Evolutionary conservation across 2,329 filamentous ascomycete species (phyloP), one percentile per base, ranked within the genome.

Genomic region (Trichoderma koningiopsis): DNA sequence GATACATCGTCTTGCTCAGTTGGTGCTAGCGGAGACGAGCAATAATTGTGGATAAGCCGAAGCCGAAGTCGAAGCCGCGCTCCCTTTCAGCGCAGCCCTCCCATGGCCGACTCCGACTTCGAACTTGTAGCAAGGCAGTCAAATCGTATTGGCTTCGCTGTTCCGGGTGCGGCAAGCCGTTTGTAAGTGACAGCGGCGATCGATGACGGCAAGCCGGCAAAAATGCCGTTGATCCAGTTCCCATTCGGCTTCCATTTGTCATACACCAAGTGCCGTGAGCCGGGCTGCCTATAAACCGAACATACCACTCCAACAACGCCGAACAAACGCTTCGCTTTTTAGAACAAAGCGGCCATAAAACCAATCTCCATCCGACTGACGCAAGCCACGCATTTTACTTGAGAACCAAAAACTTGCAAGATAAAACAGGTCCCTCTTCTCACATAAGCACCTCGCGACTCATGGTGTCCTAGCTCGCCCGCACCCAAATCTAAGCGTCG

Each of bases 51-150:
- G 33, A 24, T 29, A 14, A 43, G 61, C 61, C 61, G 61, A 64
- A 64, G 61, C 61, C 49, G 61, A 64, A 64, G 61, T 49, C 49
- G 61, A 64, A 64, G 61, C 61, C 61, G 61, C 49, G n/a, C 56
- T 16, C 5, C 29, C 22, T 31, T 7, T 4, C 31, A 5, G 31
- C 31, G n/a, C 3, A n/a, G 10, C 19, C 37, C 37, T 24, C 10
- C 24, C 24, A 47, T 24, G 29, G 31, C 47, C 43, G 24, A 47
- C 27, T 3, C 40, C 37, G 22, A 63, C 24, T 13, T 27, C 6
- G 6, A 33, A 33, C n/a, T n/a, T n/a, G n/a, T n/a, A n/a, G n/a
- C 31, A 16, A 19, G 35, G 6, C 31, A 33, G 14, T 37, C n/a
- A 37, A 8, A 4, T 5, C 2, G 35, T 37, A 37, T 37, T 37